Evolutionary conservation across 257 asterid species (phyloP), one percentile per base, ranked within the genome.

Genomic region (Anisodus acutangulus): DNA sequence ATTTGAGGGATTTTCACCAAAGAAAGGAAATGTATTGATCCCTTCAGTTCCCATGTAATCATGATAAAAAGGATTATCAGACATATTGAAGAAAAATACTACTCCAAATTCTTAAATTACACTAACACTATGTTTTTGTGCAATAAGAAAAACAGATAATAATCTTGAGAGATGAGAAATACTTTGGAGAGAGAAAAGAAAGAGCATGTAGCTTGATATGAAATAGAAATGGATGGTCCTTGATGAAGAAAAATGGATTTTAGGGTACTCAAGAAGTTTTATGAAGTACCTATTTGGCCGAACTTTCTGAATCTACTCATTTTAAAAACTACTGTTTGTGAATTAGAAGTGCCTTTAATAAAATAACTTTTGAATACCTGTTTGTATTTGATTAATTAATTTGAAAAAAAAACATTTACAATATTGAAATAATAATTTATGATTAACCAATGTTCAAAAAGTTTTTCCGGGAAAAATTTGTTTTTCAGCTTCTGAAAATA

Each of bases 21-120:
- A 51, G 37, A 67, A 82, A 51, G 85, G 85, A 22, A 66, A 82
- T 49, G 64, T 67, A 26, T 76, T 51, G 57, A 47, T 81, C 72
- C 43, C 58, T 81, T 58, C 60, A 41, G 15, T 64, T 62, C 84
- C 84, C 84, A 81, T 82, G 63, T 82, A 72, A 35, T 82, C 85
- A 31, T 66, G 85, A 72, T 66, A 82, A 53, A 82, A 82, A 12
- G 60, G 41, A 37, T 67, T 67, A 16, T 82, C 67, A 35, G 85
- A 82, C 85, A 82, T 82, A 64, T 41, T 49, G 60, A 3, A 53
- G 35, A 12, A 81, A 16, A 81, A 45, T 67, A 39, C 26, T 78
- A 49, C 41, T 63, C 59, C 6, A 64, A 22, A 81, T 16, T 8
- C 22, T 81, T 22, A 76, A 51, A 76, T 41, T 16, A 70, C 55